Base-by-base conservation (phyloP, 768 basidiomycete species). In the Fistulinella prunicolor region DNA sequence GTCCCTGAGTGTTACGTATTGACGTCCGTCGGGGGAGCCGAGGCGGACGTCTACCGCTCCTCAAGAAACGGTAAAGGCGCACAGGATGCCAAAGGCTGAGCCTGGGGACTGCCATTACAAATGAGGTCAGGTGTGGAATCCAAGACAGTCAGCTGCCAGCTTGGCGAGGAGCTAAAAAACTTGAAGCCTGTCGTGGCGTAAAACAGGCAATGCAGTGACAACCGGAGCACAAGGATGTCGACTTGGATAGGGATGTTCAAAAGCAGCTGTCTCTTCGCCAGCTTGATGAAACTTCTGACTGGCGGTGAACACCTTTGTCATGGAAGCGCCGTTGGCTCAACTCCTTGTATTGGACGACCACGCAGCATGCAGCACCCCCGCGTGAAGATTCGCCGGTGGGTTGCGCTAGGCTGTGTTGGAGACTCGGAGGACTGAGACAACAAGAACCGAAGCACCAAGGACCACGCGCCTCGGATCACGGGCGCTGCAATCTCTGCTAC, bases 1-100 rank as follows among this genome's bases (percentile, higher is more conserved):
- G n/a, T 47, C 7, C 40, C 40, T 21, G 32, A n/a, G 47, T 0
- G 29, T 43, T 56, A 53, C 54, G 41, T 43, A 53, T 8, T 28
- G n/a, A n/a, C n/a, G n/a, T n/a, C n/a, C 10, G 6, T 28, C 6
- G 26, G 30, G 35, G 34, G 9, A 44, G 28, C 21, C 24, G 24
- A 30, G 12, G 34, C 29, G 46, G 28, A 48, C 26, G 10, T 28
- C 26, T 28, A 28, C 26, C n/a, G n/a, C n/a, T n/a, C n/a, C n/a
- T n/a, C n/a, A n/a, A n/a, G n/a, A n/a, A n/a, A n/a, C n/a, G n/a
- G n/a, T n/a, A n/a, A n/a, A n/a, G n/a, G n/a, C n/a, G n/a, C n/a
- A n/a, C n/a, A n/a, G n/a, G n/a, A n/a, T n/a, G n/a, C n/a, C 26
- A 28, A 28, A 10, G 5, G 30, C 7, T 32, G 9, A 14, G 13